Evolutionary conservation across 139 green algal genomes (phyloP).

Genomic region (Auxenochlorella pyrenoidosa): DNA sequence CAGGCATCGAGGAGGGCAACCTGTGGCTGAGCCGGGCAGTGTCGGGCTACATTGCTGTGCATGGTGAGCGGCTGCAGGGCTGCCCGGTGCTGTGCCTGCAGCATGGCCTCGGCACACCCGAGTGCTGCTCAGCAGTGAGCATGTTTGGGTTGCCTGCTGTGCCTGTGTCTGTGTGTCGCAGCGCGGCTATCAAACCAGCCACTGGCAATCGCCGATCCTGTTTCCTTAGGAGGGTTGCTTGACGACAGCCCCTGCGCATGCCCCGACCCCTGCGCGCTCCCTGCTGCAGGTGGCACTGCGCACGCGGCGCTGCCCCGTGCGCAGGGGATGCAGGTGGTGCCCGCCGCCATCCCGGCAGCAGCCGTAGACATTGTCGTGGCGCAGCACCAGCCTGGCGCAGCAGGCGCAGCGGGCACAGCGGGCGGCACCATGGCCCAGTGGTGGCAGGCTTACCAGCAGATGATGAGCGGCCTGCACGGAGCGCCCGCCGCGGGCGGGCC

Average conservation of each 20-base stretch:
- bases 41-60: constrained; percentile 12
- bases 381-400: neutral
- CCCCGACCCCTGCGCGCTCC: neutral
- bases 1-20: constrained; percentile 17
- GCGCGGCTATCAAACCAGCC: too few relatives aligned
- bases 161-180: neutral
- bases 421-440: neutral
- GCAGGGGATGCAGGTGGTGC: neutral
- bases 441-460: too few relatives aligned
- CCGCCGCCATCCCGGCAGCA: neutral
- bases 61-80: neutral
- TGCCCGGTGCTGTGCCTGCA: neutral
- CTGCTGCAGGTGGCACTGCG: neutral
- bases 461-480: too few relatives aligned
- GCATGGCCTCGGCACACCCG: neutral
- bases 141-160: neutral
- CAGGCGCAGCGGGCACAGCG: neutral
- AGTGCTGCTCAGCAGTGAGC: neutral
- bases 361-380: constrained; percentile 13
- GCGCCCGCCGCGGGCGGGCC: too few relatives aligned
- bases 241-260: neutral
- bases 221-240: too few relatives aligned
- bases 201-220: neutral
- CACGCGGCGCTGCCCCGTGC: neutral
- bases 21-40: neutral